A percentile compares a stretch with the other conserved stretches of the same genome.
phyloP scores from a whole-genome alignment of 148 eudicot genomes.

The Rhododendron vialii region DNA sequence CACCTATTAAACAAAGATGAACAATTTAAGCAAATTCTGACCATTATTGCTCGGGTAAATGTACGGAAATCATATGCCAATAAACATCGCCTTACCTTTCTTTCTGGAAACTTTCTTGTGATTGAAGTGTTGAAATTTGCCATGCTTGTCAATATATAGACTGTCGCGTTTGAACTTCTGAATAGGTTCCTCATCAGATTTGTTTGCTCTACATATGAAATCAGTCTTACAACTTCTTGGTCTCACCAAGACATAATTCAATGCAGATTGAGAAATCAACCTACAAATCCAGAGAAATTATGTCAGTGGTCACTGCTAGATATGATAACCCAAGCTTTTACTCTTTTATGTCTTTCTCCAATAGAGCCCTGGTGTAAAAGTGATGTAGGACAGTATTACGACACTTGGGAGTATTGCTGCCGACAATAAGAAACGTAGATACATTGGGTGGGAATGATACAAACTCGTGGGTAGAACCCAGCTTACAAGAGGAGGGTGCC shows the following conservation, averaged over 20 bases:
- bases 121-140: conserved; percentile 50
- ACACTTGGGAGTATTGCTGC: neutral
- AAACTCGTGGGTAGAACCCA: no score
- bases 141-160: conserved; percentile 53
- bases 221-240: neutral
- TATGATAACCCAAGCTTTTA: neutral
- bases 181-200: conserved; percentile 28
- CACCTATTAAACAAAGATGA: conserved; percentile 36
- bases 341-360: neutral
- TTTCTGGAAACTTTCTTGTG: conserved; percentile 72
- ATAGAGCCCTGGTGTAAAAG: neutral
- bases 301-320: neutral
- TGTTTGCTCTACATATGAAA: neutral
- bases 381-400: neutral
- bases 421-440: neutral
- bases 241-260: neutral
- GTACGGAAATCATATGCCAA: neutral
- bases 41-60: neutral
- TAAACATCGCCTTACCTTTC: conserved; percentile 40
- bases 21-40: neutral
- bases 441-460: neutral
- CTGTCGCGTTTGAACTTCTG: conserved; percentile 54
- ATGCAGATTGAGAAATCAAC: neutral
- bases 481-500: no score
- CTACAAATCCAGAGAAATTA: neutral